Percentiles rank a stretch among this genome's conserved stretches.
These are phyloP conservation scores for Malassezia slooffiae DNA, from an alignment of 1,284 basidiomycete species.

Conservation along the genomic window DNA sequence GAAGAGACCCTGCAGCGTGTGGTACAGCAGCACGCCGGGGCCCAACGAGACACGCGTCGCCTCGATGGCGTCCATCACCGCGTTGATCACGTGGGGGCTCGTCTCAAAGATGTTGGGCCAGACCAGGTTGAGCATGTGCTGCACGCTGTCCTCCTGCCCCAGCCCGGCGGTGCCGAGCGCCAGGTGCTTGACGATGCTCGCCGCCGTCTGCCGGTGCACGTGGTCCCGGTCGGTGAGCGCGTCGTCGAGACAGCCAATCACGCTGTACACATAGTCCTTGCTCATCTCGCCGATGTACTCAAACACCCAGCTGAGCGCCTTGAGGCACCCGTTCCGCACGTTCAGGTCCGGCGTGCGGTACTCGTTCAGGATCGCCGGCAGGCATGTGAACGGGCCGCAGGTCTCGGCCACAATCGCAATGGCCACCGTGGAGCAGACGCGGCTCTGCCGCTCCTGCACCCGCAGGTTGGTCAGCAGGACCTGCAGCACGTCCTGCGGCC, in stretches of 20 bases:
- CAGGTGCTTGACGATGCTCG: conserved; percentile 97
- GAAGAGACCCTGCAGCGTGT: conserved; percentile 50
- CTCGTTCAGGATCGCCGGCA: conserved; percentile 96
- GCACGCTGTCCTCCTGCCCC: conserved; percentile 93
- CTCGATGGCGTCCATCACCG: conserved; percentile 63
- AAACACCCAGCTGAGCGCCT: conserved; percentile 94
- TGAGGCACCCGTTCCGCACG: conserved; percentile 97
- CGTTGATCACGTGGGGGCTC: conserved; percentile 92
- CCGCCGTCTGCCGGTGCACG: conserved; percentile 94
- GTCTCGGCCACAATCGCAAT: conserved; percentile 76
- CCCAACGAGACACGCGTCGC: conserved; percentile 91
- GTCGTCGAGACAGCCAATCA: conserved; percentile 94
- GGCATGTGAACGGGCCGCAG: conserved; percentile 95
- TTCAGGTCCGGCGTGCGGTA: conserved; percentile 92
- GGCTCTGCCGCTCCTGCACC: conserved; percentile 96
- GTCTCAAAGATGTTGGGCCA: conserved; percentile 99
- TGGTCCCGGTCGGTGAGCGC: conserved; percentile 94
- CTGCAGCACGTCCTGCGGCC: conserved; percentile 93
- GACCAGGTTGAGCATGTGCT: conserved; percentile 92
- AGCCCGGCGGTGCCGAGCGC: conserved; percentile 92
- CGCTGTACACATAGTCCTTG: conserved; percentile 93
- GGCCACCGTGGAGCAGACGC: conserved; percentile 95
- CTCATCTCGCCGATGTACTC: conserved; percentile 99
- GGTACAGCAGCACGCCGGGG: conserved; percentile 79
- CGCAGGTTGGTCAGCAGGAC: conserved; percentile 92